phyloP scores from a whole-genome alignment of 805 yeast species.

The Candida nanaspora region DNA sequence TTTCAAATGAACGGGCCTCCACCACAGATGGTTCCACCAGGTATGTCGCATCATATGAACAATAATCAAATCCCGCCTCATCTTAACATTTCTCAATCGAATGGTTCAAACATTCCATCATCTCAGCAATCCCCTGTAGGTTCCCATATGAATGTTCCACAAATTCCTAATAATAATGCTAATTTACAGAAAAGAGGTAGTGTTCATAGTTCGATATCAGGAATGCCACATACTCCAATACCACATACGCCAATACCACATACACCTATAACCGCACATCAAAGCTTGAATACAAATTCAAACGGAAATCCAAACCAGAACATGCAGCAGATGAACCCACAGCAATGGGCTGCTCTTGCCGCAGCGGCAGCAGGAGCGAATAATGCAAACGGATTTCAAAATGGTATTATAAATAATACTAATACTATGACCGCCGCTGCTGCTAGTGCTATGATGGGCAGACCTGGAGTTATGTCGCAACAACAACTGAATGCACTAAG shows the following conservation, averaged over 20 bases:
- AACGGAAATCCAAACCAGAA: background rate
- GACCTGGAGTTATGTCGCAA: constrained; percentile 13
- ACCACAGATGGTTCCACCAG: background rate
- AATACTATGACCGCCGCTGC: constrained; percentile 19
- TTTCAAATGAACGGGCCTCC: background rate
- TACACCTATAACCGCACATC: background rate
- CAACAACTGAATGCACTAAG: constrained; percentile 19
- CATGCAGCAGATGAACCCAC: background rate
- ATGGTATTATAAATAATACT: constrained; percentile 5
- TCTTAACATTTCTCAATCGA: background rate
- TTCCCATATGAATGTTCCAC: background rate
- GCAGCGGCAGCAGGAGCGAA: background rate
- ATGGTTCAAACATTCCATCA: constrained; percentile 1
- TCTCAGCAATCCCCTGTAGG: constrained; percentile 1
- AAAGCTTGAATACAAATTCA: background rate
- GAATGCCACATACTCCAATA: background rate
- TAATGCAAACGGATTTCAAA: background rate
- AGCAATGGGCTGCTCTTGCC: background rate
- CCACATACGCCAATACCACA: background rate
- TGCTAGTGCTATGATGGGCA: constrained; percentile 18
- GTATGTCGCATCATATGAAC: constrained; percentile 1
- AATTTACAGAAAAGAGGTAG: background rate
- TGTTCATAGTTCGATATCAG: background rate
- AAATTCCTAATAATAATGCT: no score
- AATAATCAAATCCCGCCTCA: constrained; percentile 6